phyloP scores from a whole-genome alignment of 768 basidiomycete species.

The Russula griseocarnosa region DNA sequence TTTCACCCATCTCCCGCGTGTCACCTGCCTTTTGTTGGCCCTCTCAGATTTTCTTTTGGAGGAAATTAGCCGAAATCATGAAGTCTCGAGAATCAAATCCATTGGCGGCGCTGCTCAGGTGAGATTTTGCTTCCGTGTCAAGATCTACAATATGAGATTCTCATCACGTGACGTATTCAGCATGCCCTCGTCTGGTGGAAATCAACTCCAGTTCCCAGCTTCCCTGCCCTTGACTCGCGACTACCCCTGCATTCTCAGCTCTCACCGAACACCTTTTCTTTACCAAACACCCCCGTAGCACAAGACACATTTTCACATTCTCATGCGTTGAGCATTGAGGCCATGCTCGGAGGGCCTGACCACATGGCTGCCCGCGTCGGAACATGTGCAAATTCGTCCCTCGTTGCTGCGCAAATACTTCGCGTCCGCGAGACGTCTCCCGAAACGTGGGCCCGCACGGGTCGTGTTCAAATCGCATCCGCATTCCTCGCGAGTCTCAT shows the following conservation, averaged over 20 bases:
- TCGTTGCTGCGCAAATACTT: slow-evolving; percentile 70
- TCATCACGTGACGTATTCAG: slow-evolving; percentile 32
- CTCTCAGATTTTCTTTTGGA: slow-evolving; percentile 65
- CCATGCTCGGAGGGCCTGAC: slow-evolving; percentile 73
- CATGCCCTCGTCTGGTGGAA: slow-evolving; percentile 88
- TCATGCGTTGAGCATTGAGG: slow-evolving; percentile 71
- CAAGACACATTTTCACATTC: slow-evolving; percentile 80
- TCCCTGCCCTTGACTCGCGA: slow-evolving; percentile 69
- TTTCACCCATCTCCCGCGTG: neutral
- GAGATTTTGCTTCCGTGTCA: slow-evolving; percentile 18
- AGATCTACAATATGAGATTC: slow-evolving; percentile 5
- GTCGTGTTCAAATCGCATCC: slow-evolving; percentile 71
- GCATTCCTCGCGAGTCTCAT: slow-evolving; percentile 70
- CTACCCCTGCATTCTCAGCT: slow-evolving; percentile 69
- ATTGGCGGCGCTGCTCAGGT: slow-evolving; percentile 78
- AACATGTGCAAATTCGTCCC: slow-evolving; percentile 63
- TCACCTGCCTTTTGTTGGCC: slow-evolving; percentile 1
- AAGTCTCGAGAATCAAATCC: slow-evolving; percentile 65
- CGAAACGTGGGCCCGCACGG: slow-evolving; percentile 76
- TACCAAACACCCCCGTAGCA: slow-evolving; percentile 69
- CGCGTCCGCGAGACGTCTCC: slow-evolving; percentile 77
- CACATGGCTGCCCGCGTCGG: slow-evolving; percentile 74
- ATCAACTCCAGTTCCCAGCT: slow-evolving; percentile 64
- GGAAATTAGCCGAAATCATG: slow-evolving; percentile 66
- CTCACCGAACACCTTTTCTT: slow-evolving; percentile 58